phyloP scores from a whole-genome alignment of 2,329 filamentous ascomycete genomes.

The Chalara sp. region DNA sequence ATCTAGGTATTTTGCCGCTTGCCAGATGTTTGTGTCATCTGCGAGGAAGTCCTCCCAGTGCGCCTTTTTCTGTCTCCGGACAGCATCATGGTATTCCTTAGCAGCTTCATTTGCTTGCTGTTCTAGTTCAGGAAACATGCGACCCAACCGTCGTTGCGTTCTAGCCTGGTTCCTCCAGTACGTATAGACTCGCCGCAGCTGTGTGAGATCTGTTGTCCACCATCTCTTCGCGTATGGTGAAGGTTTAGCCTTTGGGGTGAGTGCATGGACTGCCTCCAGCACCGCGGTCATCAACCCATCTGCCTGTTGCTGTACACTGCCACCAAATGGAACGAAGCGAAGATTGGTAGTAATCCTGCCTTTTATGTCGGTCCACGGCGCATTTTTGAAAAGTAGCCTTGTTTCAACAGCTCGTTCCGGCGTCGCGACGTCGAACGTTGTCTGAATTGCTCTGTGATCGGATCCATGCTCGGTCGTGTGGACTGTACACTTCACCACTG shows the following conservation, averaged over 20 bases:
- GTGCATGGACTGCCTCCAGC: slow-evolving; percentile 2
- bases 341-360: slow-evolving; percentile 1
- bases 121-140: slow-evolving; percentile 1
- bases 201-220: slow-evolving; percentile 24
- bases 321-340: background rate
- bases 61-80: slow-evolving; percentile 16
- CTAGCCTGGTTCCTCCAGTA: slow-evolving; percentile 23
- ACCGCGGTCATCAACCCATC: slow-evolving; percentile 10
- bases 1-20: slow-evolving; percentile 1
- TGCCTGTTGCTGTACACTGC: slow-evolving; percentile 8
- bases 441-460: slow-evolving; percentile 27
- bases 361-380: slow-evolving; percentile 19
- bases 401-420: background rate
- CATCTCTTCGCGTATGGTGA: slow-evolving; percentile 24
- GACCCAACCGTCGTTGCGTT: slow-evolving; percentile 11
- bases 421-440: slow-evolving; percentile 20
- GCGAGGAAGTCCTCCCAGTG: slow-evolving; percentile 24
- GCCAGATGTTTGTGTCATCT: slow-evolving; percentile 23
- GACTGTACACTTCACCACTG: too few species aligned
- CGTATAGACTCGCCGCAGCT: slow-evolving; percentile 22
- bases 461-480: slow-evolving; percentile 20
- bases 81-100: background rate
- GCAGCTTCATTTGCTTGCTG: background rate
- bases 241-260: slow-evolving; percentile 14
- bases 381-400: slow-evolving; percentile 22